Percentiles rank a stretch among this genome's conserved stretches.
phyloP scores from a whole-genome alignment of 768 basidiomycete genomes.

The Saitozyma sp. region DNA sequence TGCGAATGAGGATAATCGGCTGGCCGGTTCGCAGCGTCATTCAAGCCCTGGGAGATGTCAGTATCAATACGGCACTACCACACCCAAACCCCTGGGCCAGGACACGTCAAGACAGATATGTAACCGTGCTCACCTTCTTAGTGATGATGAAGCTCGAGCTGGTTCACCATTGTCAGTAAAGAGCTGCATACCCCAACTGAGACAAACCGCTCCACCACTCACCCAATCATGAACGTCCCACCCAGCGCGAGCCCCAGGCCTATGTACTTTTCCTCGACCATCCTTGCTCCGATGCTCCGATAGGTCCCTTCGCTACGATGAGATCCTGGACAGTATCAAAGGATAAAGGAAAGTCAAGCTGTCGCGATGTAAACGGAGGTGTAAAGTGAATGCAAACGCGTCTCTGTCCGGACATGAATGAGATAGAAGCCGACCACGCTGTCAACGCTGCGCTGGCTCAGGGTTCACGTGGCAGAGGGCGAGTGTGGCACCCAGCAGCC shows the following conservation, averaged over 20 bases:
- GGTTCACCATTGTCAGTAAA: neutral
- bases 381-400: neutral
- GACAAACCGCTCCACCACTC: slow-evolving; percentile 11
- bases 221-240: slow-evolving; percentile 77
- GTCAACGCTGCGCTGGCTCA: too few relatives aligned
- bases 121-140: slow-evolving; percentile 73
- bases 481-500: too few relatives aligned
- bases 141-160: slow-evolving; percentile 96
- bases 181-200: too few relatives aligned
- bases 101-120: neutral
- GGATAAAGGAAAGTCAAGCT: neutral
- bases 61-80: neutral
- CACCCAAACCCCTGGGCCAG: neutral
- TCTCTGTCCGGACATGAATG: neutral
- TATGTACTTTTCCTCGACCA: slow-evolving; percentile 89
- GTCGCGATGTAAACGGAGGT: neutral
- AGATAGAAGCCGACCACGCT: too few relatives aligned
- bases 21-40: slow-evolving; percentile 68
- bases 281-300: slow-evolving; percentile 5
- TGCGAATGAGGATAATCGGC: slow-evolving; percentile 40
- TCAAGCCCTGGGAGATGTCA: slow-evolving; percentile 70
- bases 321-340: neutral
- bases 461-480: too few relatives aligned
- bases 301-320: neutral
- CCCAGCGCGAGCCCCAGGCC: slow-evolving; percentile 85